Evolutionary conservation across 2,329 filamentous ascomycete species (phyloP).

Genomic region (Gnomoniopsis sp.): DNA sequence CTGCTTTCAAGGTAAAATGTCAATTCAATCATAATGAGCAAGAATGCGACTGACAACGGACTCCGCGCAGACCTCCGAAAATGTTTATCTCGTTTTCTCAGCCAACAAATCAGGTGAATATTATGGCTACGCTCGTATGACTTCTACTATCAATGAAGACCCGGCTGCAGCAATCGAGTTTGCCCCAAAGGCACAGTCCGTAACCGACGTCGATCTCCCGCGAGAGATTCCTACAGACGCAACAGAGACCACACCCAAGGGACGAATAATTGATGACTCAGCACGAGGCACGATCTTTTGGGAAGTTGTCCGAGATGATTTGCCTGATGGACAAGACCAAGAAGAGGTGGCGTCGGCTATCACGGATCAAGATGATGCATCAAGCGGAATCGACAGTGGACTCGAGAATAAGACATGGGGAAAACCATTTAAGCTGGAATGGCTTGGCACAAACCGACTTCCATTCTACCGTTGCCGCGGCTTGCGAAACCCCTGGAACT

Average conservation of each 20-base stretch:
- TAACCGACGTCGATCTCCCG: slow-evolving; percentile 63
- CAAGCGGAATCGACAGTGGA: slow-evolving; percentile 34
- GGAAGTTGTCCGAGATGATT: slow-evolving; percentile 66
- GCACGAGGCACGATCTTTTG: slow-evolving; percentile 95
- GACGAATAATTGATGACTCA: slow-evolving; percentile 88
- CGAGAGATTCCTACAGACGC: slow-evolving; percentile 77
- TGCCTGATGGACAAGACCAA: slow-evolving; percentile 33
- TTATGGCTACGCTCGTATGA: slow-evolving; percentile 91
- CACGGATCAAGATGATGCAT: slow-evolving; percentile 37
- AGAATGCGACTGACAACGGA: not conserved
- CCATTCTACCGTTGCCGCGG: slow-evolving; percentile 89
- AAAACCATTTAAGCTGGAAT: slow-evolving; percentile 87
- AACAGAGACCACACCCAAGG: slow-evolving; percentile 73
- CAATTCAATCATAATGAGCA: not conserved
- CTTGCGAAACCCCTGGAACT: slow-evolving; percentile 89
- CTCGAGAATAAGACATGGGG: slow-evolving; percentile 71
- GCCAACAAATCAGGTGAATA: slow-evolving; percentile 98
- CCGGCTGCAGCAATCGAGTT: slow-evolving; percentile 67
- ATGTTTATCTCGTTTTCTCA: slow-evolving; percentile 90
- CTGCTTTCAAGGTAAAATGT: slow-evolving; percentile 69
- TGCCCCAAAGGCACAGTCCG: slow-evolving; percentile 59
- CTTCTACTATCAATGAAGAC: slow-evolving; percentile 77
- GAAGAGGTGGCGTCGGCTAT: slow-evolving; percentile 41
- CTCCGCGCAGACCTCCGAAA: slow-evolving; percentile 66
- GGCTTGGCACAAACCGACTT: slow-evolving; percentile 78